phyloP scores from a whole-genome alignment of 169 alveolate species.

The Plasmodium gallinaceum region DNA sequence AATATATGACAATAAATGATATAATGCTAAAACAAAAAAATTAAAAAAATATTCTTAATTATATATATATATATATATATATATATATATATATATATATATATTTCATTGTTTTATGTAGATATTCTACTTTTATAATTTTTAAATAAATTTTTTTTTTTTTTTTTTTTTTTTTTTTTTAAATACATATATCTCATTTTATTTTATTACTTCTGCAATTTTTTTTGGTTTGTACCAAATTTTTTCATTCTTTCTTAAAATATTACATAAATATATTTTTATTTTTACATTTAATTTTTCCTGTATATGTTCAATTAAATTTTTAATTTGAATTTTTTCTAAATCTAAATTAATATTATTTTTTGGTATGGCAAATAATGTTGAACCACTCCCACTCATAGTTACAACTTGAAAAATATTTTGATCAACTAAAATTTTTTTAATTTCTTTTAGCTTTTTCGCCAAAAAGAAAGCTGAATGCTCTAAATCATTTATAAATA shows the following conservation, averaged over 20 bases:
- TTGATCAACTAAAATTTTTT: conserved; percentile 21
- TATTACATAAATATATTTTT: conserved; percentile 35
- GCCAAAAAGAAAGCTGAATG: conserved; percentile 39
- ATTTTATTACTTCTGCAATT: conserved; percentile 23
- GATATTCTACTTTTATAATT: background rate
- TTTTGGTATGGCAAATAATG: conserved; percentile 57
- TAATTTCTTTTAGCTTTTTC: conserved; percentile 33
- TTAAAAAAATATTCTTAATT: background rate
- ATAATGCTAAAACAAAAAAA: no score
- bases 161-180: background rate
- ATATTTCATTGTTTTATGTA: background rate
- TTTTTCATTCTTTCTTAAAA: conserved; percentile 19
- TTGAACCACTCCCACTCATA: conserved; percentile 75
- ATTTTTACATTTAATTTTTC: conserved; percentile 27
- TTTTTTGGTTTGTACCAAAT: conserved; percentile 38
- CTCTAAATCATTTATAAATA: conserved; percentile 59
- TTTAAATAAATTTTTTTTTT: background rate
- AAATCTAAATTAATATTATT: conserved; percentile 17
- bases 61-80: conserved; percentile 3
- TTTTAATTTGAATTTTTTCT: conserved; percentile 24
- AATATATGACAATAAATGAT: no score
- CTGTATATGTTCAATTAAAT: conserved; percentile 24
- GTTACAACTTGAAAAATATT: conserved; percentile 61
- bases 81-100: conserved; percentile 2
- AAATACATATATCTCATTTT: background rate